These are phyloP conservation scores for Lathyrus oleraceus DNA, from an alignment of 306 rosid species.

Conservation along the genomic window DNA sequence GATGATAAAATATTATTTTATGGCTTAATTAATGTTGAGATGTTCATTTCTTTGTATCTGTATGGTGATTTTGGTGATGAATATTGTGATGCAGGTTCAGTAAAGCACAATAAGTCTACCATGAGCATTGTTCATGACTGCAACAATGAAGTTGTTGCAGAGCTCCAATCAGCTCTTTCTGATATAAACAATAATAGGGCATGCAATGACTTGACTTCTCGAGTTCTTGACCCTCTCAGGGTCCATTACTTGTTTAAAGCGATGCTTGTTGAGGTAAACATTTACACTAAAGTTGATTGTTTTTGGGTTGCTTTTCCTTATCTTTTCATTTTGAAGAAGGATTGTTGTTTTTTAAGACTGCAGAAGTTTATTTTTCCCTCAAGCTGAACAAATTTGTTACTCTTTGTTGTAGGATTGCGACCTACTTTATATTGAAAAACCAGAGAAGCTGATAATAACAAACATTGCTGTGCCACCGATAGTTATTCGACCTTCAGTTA, in stretches of 20 bases:
- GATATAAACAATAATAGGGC: constrained; percentile 50
- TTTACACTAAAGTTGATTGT: constrained; percentile 23
- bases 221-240: constrained; percentile 52
- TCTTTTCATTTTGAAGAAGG: constrained; percentile 4
- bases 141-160: constrained; percentile 50
- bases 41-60: constrained; percentile 7
- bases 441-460: constrained; percentile 74
- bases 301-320: constrained; percentile 29
- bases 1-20: background rate
- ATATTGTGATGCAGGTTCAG: constrained; percentile 55
- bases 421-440: constrained; percentile 75
- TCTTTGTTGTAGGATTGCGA: constrained; percentile 73
- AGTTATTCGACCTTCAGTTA: constrained; percentile 87
- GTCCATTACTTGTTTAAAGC: constrained; percentile 67
- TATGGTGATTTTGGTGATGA: constrained; percentile 29
- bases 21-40: constrained; percentile 25
- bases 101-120: constrained; percentile 55
- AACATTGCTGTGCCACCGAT: constrained; percentile 83
- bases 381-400: constrained; percentile 29
- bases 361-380: constrained; percentile 34
- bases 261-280: constrained; percentile 71
- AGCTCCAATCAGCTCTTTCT: constrained; percentile 59
- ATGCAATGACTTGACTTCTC: constrained; percentile 37
- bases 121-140: constrained; percentile 61
- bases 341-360: constrained; percentile 5